These are phyloP conservation scores for Cruciata laevipes DNA, from an alignment of 257 asterid species.

Conservation along the genomic window DNA sequence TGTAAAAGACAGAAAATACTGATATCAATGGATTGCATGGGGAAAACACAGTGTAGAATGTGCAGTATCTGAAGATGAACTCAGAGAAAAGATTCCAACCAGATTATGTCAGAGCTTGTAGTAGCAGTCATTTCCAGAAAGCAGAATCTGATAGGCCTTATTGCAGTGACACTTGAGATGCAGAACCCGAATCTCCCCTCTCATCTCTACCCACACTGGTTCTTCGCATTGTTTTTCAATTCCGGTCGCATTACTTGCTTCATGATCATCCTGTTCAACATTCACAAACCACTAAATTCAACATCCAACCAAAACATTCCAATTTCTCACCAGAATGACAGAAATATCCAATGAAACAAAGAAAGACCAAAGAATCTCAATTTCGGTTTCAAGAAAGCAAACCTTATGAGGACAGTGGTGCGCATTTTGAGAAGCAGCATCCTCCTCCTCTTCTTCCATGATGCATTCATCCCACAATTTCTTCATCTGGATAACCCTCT, in stretches of 20 bases:
- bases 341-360: not conserved
- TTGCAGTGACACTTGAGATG: conserved; percentile 25
- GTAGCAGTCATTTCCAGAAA: conserved; percentile 20
- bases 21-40: no score
- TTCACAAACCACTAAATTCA: not conserved
- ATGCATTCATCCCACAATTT: conserved; percentile 16
- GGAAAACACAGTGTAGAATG: no score
- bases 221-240: conserved; percentile 11
- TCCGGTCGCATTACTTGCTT: not conserved
- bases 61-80: not conserved
- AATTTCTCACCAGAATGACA: not conserved
- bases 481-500: conserved; percentile 5
- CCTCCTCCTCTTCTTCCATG: conserved; percentile 14
- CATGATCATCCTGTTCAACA: conserved; percentile 4
- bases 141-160: conserved; percentile 22
- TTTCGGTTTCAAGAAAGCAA: not conserved
- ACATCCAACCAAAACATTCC: not conserved
- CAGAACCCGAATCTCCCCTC: conserved; percentile 19
- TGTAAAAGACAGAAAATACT: no score
- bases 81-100: not conserved
- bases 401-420: conserved; percentile 7
- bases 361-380: not conserved
- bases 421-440: conserved; percentile 10
- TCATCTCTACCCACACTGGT: conserved; percentile 22
- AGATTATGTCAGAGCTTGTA: conserved; percentile 7